phyloP scores from a whole-genome alignment of 2,329 filamentous ascomycete genomes.

The Monosporascus sp. region DNA sequence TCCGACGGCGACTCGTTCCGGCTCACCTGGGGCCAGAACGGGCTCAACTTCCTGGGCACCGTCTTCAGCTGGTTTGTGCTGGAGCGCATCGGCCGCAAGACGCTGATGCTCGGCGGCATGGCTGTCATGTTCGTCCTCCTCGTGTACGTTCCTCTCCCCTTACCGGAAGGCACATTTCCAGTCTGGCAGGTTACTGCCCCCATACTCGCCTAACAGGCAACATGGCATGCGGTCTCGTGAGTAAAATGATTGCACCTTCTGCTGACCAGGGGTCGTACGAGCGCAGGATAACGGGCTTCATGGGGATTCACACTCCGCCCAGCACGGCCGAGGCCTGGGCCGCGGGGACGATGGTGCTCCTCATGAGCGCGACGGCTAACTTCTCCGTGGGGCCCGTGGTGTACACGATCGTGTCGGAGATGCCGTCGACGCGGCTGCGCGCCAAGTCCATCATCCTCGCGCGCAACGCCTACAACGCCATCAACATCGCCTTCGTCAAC shows the following conservation, averaged over 20 bases:
- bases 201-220: not conserved
- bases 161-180: not conserved
- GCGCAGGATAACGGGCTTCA: constrained; percentile 24
- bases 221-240: no score
- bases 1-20: constrained; percentile 25
- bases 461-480: constrained; percentile 37
- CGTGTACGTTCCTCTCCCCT: constrained; percentile 25
- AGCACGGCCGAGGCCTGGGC: constrained; percentile 36
- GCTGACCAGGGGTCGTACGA: no score
- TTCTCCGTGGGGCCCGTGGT: constrained; percentile 40
- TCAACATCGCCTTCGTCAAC: constrained; percentile 35
- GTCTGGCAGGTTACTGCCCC: not conserved
- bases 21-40: constrained; percentile 29
- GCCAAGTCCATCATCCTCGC: constrained; percentile 41
- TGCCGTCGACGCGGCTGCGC: constrained; percentile 38
- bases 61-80: constrained; percentile 35
- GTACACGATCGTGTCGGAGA: constrained; percentile 42
- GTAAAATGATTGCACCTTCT: no score
- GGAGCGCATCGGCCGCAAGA: constrained; percentile 32
- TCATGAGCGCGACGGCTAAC: constrained; percentile 38
- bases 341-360: constrained; percentile 35
- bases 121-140: constrained; percentile 32
- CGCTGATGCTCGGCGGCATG: constrained; percentile 34
- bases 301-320: constrained; percentile 25
- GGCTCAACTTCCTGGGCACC: constrained; percentile 35